Evolutionary conservation across 768 basidiomycete genomes (phyloP).

Genomic region (Porphyrellus cyaneotinctus): DNA sequence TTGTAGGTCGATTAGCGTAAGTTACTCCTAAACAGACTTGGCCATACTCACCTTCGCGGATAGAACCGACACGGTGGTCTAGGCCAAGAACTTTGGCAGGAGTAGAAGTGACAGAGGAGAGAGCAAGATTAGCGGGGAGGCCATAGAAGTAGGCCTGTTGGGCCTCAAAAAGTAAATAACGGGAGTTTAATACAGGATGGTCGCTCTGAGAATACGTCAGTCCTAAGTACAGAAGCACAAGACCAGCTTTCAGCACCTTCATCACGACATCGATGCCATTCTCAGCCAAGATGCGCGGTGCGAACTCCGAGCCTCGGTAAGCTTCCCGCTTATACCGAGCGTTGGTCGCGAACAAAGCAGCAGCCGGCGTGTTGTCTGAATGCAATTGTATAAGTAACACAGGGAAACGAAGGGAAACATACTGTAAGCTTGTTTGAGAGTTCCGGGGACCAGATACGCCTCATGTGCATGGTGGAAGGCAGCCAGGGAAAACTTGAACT

Average conservation of each 20-base stretch:
- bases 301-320: conserved; percentile 62
- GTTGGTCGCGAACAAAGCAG: conserved; percentile 79
- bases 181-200: conserved; percentile 51
- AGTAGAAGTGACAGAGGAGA: conserved; percentile 66
- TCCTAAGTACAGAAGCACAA: not conserved
- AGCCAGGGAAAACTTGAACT: conserved; percentile 81
- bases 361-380: conserved; percentile 55
- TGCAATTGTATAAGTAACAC: not conserved
- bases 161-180: conserved; percentile 55
- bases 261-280: conserved; percentile 55
- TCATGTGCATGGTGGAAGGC: conserved; percentile 89
- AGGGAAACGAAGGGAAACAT: conserved; percentile 1
- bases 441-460: conserved; percentile 81
- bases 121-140: conserved; percentile 56
- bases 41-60: conserved; percentile 41
- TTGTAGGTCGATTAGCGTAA: not conserved
- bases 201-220: conserved; percentile 40
- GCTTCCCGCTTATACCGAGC: conserved; percentile 63
- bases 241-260: conserved; percentile 45
- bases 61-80: conserved; percentile 70
- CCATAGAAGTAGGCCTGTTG: conserved; percentile 72
- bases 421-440: conserved; percentile 68
- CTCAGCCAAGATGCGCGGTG: conserved; percentile 55
- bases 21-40: not conserved
- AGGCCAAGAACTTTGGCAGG: conserved; percentile 69